phyloP scores from a whole-genome alignment of 345 rosid species.

The Erysimum cheiranthoides region DNA sequence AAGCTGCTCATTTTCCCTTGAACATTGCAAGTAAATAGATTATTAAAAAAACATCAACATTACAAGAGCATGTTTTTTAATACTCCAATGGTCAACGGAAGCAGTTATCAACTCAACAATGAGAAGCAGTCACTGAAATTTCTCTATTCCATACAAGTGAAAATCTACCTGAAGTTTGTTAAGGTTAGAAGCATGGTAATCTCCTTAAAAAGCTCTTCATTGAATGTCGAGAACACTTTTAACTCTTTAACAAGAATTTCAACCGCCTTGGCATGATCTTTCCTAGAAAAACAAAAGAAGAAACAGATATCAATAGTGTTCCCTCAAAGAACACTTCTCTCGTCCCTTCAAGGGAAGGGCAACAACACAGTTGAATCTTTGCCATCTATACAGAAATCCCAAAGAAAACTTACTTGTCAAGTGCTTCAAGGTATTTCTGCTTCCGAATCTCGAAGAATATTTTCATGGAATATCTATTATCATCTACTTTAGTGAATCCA shows the following conservation, averaged over 20 bases:
- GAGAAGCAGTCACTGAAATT: neutral
- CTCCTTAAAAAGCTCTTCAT: slow-evolving; percentile 57
- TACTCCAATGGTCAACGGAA: slow-evolving; percentile 11
- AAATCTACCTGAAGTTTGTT: slow-evolving; percentile 49
- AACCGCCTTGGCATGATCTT: slow-evolving; percentile 53
- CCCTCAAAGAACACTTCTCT: neutral
- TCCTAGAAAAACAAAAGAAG: slow-evolving; percentile 33
- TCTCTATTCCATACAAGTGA: slow-evolving; percentile 8
- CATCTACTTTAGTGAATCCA: slow-evolving; percentile 56
- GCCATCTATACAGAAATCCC: neutral
- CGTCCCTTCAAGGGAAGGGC: neutral
- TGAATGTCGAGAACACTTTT: slow-evolving; percentile 53
- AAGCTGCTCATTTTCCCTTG: slow-evolving; percentile 58
- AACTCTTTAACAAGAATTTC: slow-evolving; percentile 55
- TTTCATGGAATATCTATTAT: slow-evolving; percentile 55
- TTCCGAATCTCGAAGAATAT: slow-evolving; percentile 57
- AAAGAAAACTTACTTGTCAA: slow-evolving; percentile 49
- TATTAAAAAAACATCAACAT: neutral
- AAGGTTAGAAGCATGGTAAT: slow-evolving; percentile 53
- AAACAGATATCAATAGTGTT: neutral
- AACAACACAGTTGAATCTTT: neutral
- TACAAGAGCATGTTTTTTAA: slow-evolving; percentile 11
- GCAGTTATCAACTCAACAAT: slow-evolving; percentile 10
- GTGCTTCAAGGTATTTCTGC: slow-evolving; percentile 59
- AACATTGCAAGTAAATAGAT: slow-evolving; percentile 5